A percentile compares a stretch with the other conserved stretches of the same genome.
Evolutionary conservation across 2,329 filamentous ascomycete species (phyloP).

Genomic region (Colletotrichum gloeosporioides): DNA sequence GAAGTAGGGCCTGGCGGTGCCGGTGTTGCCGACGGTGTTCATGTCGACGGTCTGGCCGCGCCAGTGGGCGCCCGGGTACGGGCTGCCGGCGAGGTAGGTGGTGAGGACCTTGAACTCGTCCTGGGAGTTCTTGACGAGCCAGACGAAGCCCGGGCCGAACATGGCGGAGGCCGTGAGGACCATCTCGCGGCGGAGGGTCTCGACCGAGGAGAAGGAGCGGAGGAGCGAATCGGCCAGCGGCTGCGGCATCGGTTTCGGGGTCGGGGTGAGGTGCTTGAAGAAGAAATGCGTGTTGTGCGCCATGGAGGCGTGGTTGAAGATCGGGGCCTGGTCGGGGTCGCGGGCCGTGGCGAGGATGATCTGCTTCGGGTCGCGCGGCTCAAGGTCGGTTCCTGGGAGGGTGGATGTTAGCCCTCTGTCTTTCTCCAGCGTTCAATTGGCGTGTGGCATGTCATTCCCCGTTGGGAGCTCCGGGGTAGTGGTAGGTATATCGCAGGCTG

Average conservation of each 20-base stretch:
- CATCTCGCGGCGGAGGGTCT: constrained; percentile 82
- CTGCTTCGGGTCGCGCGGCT: constrained; percentile 65
- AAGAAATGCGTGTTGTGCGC: constrained; percentile 90
- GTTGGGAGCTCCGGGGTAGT: not conserved
- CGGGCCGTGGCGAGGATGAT: constrained; percentile 80
- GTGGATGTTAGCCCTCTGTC: not conserved
- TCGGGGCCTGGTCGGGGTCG: constrained; percentile 75
- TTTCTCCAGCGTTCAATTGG: not conserved
- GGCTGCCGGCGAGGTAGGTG: constrained; percentile 91
- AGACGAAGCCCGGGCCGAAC: constrained; percentile 98
- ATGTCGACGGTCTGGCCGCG: constrained; percentile 73
- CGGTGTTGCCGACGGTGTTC: constrained; percentile 61
- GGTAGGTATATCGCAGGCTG: not conserved
- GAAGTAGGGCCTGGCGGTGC: constrained; percentile 42
- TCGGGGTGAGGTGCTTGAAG: constrained; percentile 62
- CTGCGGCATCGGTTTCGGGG: constrained; percentile 58
- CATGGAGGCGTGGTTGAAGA: constrained; percentile 98
- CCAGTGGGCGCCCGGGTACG: constrained; percentile 85
- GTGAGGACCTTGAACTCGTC: constrained; percentile 72
- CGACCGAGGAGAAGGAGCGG: constrained; percentile 79
- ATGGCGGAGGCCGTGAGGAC: constrained; percentile 82
- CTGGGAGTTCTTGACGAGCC: constrained; percentile 73
- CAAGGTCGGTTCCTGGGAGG: constrained; percentile 65
- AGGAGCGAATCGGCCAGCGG: constrained; percentile 65
- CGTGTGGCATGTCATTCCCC: not conserved